These are phyloP conservation scores for Puccinia coronata DNA, from an alignment of 1,284 basidiomycete genomes.

Conservation along the genomic window DNA sequence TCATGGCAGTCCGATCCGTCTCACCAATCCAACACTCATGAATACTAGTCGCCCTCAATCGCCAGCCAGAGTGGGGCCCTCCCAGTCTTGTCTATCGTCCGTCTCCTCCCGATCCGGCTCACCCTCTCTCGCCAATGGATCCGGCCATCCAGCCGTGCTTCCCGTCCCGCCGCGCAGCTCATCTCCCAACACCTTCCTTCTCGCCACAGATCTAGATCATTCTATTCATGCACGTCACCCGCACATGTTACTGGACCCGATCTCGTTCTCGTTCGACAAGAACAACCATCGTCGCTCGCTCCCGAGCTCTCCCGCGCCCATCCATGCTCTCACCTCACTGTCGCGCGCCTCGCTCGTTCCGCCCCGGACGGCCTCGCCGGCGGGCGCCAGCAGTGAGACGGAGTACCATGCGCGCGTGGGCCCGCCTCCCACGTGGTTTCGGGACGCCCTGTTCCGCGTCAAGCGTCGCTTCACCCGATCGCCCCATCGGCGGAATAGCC, in stretches of 20 bases:
- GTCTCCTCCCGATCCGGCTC: conserved; percentile 21
- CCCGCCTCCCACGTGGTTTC: conserved; percentile 15
- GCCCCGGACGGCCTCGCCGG: conserved; percentile 9
- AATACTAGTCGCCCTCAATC: not conserved
- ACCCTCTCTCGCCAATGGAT: not conserved
- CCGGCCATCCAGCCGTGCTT: not conserved
- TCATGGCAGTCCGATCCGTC: conserved; percentile 1
- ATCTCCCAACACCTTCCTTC: conserved; percentile 8
- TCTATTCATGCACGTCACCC: conserved; percentile 39
- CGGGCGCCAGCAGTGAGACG: conserved; percentile 5
- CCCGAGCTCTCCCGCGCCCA: conserved; percentile 37
- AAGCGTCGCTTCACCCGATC: conserved; percentile 28
- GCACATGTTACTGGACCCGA: conserved; percentile 36
- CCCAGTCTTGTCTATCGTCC: conserved; percentile 17
- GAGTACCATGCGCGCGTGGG: not conserved
- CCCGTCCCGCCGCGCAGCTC: conserved; percentile 18
- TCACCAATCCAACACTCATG: not conserved
- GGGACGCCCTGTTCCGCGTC: conserved; percentile 25
- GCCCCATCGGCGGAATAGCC: conserved; percentile 8
- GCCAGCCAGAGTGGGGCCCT: not conserved
- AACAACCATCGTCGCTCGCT: conserved; percentile 38
- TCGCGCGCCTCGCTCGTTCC: conserved; percentile 23
- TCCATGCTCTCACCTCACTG: conserved; percentile 19
- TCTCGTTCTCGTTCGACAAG: conserved; percentile 11
- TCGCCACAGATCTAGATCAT: not conserved